phyloP scores from a whole-genome alignment of 768 basidiomycete genomes.

The Tulasnella sp. region DNA sequence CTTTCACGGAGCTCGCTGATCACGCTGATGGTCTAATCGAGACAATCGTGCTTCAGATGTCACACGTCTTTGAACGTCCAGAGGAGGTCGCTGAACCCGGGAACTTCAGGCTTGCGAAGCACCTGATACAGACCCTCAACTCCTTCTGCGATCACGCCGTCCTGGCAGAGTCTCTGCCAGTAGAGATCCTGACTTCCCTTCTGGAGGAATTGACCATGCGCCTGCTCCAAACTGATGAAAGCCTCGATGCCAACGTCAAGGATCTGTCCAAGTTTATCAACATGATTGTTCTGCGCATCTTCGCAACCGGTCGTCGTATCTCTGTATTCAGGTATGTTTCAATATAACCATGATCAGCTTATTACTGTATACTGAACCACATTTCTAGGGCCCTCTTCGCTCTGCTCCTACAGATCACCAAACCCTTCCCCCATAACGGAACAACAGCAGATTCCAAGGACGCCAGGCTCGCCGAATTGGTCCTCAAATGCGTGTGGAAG shows the following conservation, averaged over 20 bases:
- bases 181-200: constrained; percentile 74
- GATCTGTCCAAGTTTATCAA: constrained; percentile 96
- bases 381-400: constrained; percentile 60
- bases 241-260: constrained; percentile 67
- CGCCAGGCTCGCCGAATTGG: constrained; percentile 82
- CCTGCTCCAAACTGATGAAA: constrained; percentile 89
- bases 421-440: constrained; percentile 68
- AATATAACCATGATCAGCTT: neutral
- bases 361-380: neutral
- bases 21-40: constrained; percentile 78
- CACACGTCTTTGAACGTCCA: constrained; percentile 77
- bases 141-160: constrained; percentile 86
- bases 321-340: constrained; percentile 72
- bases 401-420: constrained; percentile 69
- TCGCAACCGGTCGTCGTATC: constrained; percentile 82
- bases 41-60: constrained; percentile 84
- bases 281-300: constrained; percentile 90
- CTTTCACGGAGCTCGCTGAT: constrained; percentile 68
- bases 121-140: constrained; percentile 91
- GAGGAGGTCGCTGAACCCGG: constrained; percentile 61
- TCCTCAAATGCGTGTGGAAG: constrained; percentile 97
- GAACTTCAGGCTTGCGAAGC: constrained; percentile 90
- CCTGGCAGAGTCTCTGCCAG: constrained; percentile 76
- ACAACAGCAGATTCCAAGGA: constrained; percentile 67
- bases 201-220: constrained; percentile 85